Evolutionary conservation across 148 eudicot genomes (phyloP).

Genomic region (Talinum fruticosum): DNA sequence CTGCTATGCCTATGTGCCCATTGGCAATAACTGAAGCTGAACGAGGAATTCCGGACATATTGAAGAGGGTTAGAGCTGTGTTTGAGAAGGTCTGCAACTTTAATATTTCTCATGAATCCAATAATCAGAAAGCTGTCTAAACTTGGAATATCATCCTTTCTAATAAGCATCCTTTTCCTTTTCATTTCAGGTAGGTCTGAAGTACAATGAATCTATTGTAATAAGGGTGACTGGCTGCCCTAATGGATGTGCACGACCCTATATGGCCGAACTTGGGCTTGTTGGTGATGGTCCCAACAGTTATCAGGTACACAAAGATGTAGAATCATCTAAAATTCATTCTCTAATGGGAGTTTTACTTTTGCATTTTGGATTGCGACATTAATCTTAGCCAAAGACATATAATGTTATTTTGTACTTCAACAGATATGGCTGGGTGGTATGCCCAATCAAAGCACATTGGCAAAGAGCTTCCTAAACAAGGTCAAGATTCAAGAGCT

Average conservation of each 20-base stretch:
- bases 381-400: background rate
- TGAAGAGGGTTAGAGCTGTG: constrained; percentile 81
- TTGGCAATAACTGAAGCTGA: constrained; percentile 97
- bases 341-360: background rate
- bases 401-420: background rate
- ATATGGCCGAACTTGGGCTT: constrained; percentile 99
- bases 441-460: constrained; percentile 74
- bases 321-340: background rate
- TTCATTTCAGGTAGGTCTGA: constrained; percentile 77
- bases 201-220: constrained; percentile 70
- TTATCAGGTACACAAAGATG: constrained; percentile 62
- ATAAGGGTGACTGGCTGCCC: constrained; percentile 98
- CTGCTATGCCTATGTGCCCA: constrained; percentile 94
- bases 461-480: constrained; percentile 72
- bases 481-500: constrained; percentile 91
- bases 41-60: constrained; percentile 91
- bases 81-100: constrained; percentile 73
- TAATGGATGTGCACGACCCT: constrained; percentile 97
- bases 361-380: background rate
- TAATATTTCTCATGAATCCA: background rate
- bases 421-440: constrained; percentile 95
- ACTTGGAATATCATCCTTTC: constrained; percentile 11
- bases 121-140: background rate
- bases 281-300: constrained; percentile 99
- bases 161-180: background rate